Evolutionary conservation across 2,329 filamentous ascomycete species (phyloP), one percentile per base, ranked within the genome.

Genomic region (Fusarium sp.): DNA sequence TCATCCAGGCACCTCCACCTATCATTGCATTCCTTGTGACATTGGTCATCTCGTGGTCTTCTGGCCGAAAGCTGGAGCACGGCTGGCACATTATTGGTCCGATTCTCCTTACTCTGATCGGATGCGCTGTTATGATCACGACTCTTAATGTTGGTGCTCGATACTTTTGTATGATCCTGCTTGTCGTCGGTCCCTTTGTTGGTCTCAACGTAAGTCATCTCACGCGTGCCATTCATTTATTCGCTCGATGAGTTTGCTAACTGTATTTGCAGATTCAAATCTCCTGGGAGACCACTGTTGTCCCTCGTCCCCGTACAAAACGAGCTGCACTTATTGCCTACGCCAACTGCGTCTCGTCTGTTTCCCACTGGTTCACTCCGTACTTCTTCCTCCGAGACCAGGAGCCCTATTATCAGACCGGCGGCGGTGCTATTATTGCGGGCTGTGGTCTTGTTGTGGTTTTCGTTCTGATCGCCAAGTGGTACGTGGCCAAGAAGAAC

Each of bases 161-260:
- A 23, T 83, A 82, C 63, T 74, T 83, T 35, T 76, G 74, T 13
- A 76, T 83, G 57, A 80, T 82, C 58, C 69, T 83, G 1, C 73
- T 81, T 2, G 75, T 78, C 36, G 71, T 67, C 2, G 80, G 80
- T 23, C 77, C 80, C 0, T 82, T 79, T 35, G 75, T 77, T 4
- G 80, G 78, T 17, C 75, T 80, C 8, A 80, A 80, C 43, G 65
- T 81, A 33, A 46, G 63, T 46, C 15, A 1, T 8, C 2, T 4
- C 4, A 4, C 6, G 3, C 3, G 8, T 1, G 3, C 1, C 0
- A 2, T 6, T 20, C 29, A 7, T 6, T 20, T 11, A 7, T 6
- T 7, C 0, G 0, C 1, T 13, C 2, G 11, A 4, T 0, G 5
- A 8, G 2, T 0, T 11, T 18, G 5, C 45, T 59, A 0, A 60